phyloP scores from a whole-genome alignment of 2,329 filamentous ascomycete species.

The Pezicula radicicola region DNA sequence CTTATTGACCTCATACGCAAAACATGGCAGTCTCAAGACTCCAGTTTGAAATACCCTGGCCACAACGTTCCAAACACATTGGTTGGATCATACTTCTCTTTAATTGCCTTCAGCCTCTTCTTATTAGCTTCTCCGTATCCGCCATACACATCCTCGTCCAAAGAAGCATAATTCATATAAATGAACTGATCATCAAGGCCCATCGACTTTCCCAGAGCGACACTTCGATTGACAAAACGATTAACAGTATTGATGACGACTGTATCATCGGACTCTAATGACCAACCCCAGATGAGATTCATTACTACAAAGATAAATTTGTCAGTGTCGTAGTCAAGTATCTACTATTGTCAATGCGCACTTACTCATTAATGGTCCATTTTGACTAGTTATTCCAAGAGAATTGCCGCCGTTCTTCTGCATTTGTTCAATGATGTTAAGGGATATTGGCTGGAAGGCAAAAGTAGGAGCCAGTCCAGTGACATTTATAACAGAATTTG shows the following conservation, averaged over 20 bases:
- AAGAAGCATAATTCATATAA: conserved; percentile 36
- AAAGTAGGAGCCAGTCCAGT: conserved; percentile 11
- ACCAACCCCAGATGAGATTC: conserved; percentile 13
- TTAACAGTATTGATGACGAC: conserved; percentile 1
- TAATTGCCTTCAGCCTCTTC: conserved; percentile 16
- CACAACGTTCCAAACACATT: conserved; percentile 22
- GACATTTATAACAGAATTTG: conserved; percentile 5
- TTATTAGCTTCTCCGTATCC: conserved; percentile 33
- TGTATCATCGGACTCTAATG: conserved; percentile 8
- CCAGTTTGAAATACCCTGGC: conserved; percentile 17
- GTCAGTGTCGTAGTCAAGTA: neutral
- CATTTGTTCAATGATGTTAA: conserved; percentile 16
- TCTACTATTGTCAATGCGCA: neutral
- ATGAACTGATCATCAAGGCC: conserved; percentile 12
- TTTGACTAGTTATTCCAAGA: conserved; percentile 13
- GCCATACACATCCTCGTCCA: conserved; percentile 29
- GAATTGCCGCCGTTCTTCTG: conserved; percentile 18
- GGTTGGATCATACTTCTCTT: conserved; percentile 23
- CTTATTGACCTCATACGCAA: too few relatives aligned
- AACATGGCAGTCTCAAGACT: too few relatives aligned
- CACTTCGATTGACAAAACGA: conserved; percentile 5
- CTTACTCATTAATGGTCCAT: conserved; percentile 15
- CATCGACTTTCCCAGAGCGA: conserved; percentile 7
- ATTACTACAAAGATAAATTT: conserved; percentile 6
- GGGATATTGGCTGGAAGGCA: conserved; percentile 17